Base-by-base conservation (phyloP, 106 monocot species). In the Allium cepa region DNA sequence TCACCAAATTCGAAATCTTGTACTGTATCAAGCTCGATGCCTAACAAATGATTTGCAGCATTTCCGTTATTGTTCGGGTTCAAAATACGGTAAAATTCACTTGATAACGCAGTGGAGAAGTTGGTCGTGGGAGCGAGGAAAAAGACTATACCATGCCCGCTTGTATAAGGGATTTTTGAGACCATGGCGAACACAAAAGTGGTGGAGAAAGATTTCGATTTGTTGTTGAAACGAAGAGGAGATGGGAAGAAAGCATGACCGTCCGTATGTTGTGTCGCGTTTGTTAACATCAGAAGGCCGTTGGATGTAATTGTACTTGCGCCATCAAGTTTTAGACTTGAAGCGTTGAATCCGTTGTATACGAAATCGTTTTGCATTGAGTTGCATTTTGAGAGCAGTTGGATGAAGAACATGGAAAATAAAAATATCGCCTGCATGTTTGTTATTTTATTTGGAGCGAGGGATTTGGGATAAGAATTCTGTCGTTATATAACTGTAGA, bases 181-280 rank as follows among this genome's bases (percentile, higher is more conserved):
- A 68, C 50, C 53, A 75, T 68, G 6, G 46, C 69, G 49, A 70
- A 76, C 0, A 63, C 69, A 47, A 69, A 76, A 17, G 36, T 62
- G 14, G 69, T 27, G 26, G 75, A 76, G 69, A 76, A 76, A 18
- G 69, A 63, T 11, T 10, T 7, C 9, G 52, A 8, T 61, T 4
- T 47, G 4, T 63, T 45, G 26, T 7, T 26, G 76, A 76, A 76
- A 11, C 18, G 52, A 10, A 76, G 4, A 10, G 69, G 60, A 8
- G 4, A 16, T 2, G 80, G 71, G 14, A 47, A 53, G 71, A 75
- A 80, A 67, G 75, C 75, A 47, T 80, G 75, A 47, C 80, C 71
- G 9, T 46, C 15, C 48, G 57, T 58, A n/a, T 74, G 46, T 46
- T 28, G 56, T 11, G 65, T 80, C 12, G 26, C 8, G 67, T 75